Evolutionary conservation across 2,329 filamentous ascomycete genomes (phyloP), one percentile per base, ranked within the genome.

Genomic region (Orbilia javanica): DNA sequence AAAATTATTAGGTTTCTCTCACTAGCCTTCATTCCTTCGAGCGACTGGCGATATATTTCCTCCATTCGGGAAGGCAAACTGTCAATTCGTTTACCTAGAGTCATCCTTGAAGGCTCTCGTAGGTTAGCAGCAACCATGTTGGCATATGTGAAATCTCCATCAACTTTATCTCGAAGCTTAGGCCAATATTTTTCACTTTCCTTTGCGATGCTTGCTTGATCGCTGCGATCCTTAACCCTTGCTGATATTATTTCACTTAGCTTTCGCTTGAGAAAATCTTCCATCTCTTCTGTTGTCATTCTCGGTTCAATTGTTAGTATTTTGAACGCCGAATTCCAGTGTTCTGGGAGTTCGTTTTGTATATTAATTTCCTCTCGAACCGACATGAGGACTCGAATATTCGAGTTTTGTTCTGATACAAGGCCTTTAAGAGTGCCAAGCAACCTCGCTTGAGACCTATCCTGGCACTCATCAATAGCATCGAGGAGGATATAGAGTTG

Each of bases 111-210:
- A 1, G 57, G 57, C 22, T 63, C 27, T 46, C 18, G 18, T 22
- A 63, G 18, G 8, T 29, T 63, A 11, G 18, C 39, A 20, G 46
- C 31, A 7, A 63, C 36, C 57, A 63, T 63, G n/a, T 31, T 63
- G 2, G 57, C 57, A 46, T 63, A 63, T 8, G 18, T 10, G 18
- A 63, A 63, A 18, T 63, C 57, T 11, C 57, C 57, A 18, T 63
- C 25, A 5, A 63, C 57, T 18, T 63, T 63, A 6, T 11, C 13
- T 48, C 13, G 44, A 13, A 48, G 18, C 2, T 11, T 48, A 4
- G 44, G 44, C 20, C 25, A 11, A 25, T 48, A 48, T 48, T 11
- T 48, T 4, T 8, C 20, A 5, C 6, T 25, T 27, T 63, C 57
- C 22, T 7, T 8, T 31, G 13, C n/a, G 6, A 29, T 25, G 4